A percentile compares a stretch with the other conserved stretches of the same genome.
Conservation (phyloP, 73 alveolate species). For the Breviolum minutum region DNA sequence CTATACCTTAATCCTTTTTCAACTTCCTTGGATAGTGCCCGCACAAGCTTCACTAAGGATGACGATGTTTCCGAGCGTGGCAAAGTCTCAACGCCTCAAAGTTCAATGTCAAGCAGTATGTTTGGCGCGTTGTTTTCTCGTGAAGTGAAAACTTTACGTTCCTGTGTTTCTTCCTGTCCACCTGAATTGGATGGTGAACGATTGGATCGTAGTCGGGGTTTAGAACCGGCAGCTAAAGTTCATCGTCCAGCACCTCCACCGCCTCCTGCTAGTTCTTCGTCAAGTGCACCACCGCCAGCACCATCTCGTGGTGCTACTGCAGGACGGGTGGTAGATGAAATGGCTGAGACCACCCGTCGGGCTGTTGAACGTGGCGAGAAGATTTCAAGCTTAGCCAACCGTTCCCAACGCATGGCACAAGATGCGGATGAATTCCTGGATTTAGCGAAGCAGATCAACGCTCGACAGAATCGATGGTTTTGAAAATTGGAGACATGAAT, state of each 20-base stretch:
- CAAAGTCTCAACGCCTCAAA: neutral
- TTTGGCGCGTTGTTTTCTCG: slow-evolving; percentile 50
- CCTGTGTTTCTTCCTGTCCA: slow-evolving; percentile 24
- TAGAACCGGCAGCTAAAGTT: neutral
- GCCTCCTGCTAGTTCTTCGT: neutral
- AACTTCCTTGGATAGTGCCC: no score
- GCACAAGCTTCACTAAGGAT: no score
- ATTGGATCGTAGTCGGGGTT: slow-evolving; percentile 54
- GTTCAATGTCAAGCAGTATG: slow-evolving; percentile 8
- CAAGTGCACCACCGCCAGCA: neutral
- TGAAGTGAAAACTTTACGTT: slow-evolving; percentile 42
- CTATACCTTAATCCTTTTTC: no score
- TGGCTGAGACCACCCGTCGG: slow-evolving; percentile 31
- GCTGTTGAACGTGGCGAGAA: slow-evolving; percentile 84
- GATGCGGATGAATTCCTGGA: slow-evolving; percentile 61
- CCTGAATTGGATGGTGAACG: slow-evolving; percentile 50
- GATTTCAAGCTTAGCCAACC: slow-evolving; percentile 56
- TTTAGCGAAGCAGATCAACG: slow-evolving; percentile 72
- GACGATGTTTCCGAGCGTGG: neutral
- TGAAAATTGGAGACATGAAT: neutral
- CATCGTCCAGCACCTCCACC: neutral
- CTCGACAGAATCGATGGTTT: slow-evolving; percentile 89
- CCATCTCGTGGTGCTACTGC: neutral
- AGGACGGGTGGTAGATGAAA: slow-evolving; percentile 20
- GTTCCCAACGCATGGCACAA: slow-evolving; percentile 71